Percentiles rank a stretch among this genome's conserved stretches.
Evolutionary conservation across 192 early-diverging fungal genomes (phyloP).

Genomic region (Irineochytrium annulatum): DNA sequence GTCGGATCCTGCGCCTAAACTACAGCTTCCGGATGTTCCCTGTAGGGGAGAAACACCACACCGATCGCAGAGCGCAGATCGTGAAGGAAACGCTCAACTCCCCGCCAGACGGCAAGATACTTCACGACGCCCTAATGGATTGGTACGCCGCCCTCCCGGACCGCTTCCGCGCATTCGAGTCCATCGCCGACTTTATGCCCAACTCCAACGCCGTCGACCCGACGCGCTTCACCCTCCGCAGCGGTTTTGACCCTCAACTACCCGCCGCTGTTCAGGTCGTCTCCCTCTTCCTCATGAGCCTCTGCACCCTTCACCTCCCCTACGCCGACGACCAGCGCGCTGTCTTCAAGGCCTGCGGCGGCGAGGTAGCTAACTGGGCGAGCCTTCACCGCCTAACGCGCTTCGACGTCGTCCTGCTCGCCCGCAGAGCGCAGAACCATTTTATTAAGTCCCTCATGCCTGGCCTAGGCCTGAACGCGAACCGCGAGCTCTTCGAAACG

Average conservation of each 20-base stretch:
- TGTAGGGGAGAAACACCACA: neutral
- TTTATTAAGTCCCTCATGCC: neutral
- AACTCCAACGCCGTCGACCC: neutral
- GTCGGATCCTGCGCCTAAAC: constrained; percentile 18
- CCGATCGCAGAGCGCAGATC: constrained; percentile 3
- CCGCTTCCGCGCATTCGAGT: constrained; percentile 9
- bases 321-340: constrained; percentile 13
- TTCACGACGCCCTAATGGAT: constrained; percentile 22
- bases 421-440: neutral
- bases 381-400: neutral
- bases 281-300: constrained; percentile 7
- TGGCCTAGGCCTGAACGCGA: neutral
- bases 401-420: neutral
- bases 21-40: constrained; percentile 5
- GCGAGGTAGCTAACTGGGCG: neutral
- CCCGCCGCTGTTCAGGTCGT: constrained; percentile 1
- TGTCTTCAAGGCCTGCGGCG: constrained; percentile 4
- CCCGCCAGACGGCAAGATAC: neutral
- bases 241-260: neutral
- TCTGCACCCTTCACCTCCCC: constrained; percentile 20
- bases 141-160: constrained; percentile 12
- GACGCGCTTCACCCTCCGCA: neutral
- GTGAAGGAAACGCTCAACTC: constrained; percentile 1
- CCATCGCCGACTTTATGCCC: constrained; percentile 6
- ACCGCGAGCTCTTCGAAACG: too few species aligned